Conservation (phyloP, 208 protist species). For the Crithidia acanthocephali region DNA sequence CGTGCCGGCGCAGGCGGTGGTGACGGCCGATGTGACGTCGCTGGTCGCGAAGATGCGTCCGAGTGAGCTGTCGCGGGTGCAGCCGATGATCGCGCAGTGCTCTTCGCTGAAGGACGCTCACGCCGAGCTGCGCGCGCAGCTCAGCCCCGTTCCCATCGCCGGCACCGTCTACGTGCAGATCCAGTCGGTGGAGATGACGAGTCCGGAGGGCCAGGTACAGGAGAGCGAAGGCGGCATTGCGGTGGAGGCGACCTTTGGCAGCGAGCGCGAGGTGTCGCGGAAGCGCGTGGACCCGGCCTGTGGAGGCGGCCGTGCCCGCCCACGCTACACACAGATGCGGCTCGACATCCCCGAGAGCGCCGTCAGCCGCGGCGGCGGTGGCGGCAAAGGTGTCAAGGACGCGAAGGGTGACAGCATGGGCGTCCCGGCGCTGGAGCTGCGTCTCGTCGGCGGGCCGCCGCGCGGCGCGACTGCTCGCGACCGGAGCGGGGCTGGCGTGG, state of each 20-base stretch:
- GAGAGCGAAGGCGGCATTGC: constrained; percentile 48
- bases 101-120: constrained; percentile 67
- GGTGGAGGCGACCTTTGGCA: constrained; percentile 46
- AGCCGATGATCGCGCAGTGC: constrained; percentile 71
- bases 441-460: constrained; percentile 31
- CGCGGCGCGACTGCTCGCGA: background rate
- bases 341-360: constrained; percentile 38
- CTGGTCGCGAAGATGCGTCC: constrained; percentile 73
- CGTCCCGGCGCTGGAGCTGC: constrained; percentile 43
- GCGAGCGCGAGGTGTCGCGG: constrained; percentile 44
- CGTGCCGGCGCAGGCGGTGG: constrained; percentile 33
- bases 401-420: background rate
- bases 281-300: constrained; percentile 29
- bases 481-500: background rate
- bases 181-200: constrained; percentile 54
- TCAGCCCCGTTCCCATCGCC: constrained; percentile 44
- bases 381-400: background rate
- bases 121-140: constrained; percentile 59
- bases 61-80: constrained; percentile 56
- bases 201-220: constrained; percentile 33
- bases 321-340: constrained; percentile 39
- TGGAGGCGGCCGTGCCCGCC: background rate
- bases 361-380: constrained; percentile 3
- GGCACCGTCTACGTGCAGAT: constrained; percentile 81
- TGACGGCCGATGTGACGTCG: constrained; percentile 74